Percentiles rank a stretch among this genome's conserved stretches.
Conservation (phyloP, 371 early-diverging fungal genomes). For the Mucor velutinosus region DNA sequence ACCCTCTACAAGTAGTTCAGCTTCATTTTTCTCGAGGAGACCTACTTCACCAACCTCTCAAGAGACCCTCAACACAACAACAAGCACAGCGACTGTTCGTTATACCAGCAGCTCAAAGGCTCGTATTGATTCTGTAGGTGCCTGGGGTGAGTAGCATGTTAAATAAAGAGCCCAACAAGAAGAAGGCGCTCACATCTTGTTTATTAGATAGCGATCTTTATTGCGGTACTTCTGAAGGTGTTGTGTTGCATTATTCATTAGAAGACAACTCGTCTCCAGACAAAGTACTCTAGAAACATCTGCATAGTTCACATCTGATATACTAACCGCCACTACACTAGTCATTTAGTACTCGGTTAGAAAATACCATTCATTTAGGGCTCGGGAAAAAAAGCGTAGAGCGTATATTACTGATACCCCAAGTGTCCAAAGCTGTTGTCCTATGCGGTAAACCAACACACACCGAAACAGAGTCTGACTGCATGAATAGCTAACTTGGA, state of each 20-base stretch:
- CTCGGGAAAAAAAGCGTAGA: conserved; percentile 70
- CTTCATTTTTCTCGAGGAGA: conserved; percentile 39
- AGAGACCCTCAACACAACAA: conserved; percentile 13
- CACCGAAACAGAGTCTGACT: neutral
- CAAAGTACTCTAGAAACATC: conserved; percentile 33
- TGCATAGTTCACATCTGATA: neutral
- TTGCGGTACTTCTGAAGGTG: conserved; percentile 77
- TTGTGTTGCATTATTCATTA: conserved; percentile 64
- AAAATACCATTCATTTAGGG: conserved; percentile 57
- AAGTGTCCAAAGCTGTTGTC: conserved; percentile 72
- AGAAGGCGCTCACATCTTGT: neutral
- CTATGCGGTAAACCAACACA: conserved; percentile 61
- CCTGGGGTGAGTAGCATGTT: conserved; percentile 50
- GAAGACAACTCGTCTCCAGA: conserved; percentile 40
- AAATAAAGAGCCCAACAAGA: neutral
- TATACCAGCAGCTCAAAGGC: conserved; percentile 15
- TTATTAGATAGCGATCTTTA: conserved; percentile 65
- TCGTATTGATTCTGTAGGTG: conserved; percentile 53
- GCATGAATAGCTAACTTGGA: neutral
- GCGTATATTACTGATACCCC: conserved; percentile 65
- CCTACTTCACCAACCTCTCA: conserved; percentile 29
- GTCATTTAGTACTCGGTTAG: conserved; percentile 48
- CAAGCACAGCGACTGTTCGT: conserved; percentile 23
- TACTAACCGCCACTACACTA: conserved; percentile 10
- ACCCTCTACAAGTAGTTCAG: conserved; percentile 20